Evolutionary conservation across 2,329 filamentous ascomycete genomes (phyloP), one percentile per base, ranked within the genome.

Genomic region (Cladosporium sp.): DNA sequence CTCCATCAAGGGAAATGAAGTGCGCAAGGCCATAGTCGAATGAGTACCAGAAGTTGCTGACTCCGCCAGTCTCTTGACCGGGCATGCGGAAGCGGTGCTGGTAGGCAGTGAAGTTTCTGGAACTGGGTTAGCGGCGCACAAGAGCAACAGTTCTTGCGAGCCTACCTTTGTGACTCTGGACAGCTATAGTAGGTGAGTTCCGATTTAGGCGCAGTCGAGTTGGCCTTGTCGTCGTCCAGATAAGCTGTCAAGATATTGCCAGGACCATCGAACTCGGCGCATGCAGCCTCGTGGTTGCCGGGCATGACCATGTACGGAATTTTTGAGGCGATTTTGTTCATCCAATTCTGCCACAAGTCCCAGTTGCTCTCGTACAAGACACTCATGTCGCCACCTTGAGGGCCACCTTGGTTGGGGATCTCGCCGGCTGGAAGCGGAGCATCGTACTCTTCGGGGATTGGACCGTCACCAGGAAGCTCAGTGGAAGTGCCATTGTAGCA

Each of bases 11-110:
- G 14, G 78, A 74, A 69, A 85, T 74, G 64, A 84, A 84, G 71
- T 85, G 83, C 2, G 80, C 81, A 44, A 84, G 77, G 36, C 83
- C 83, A 68, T 84, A 83, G 74, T 85, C 82, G 68, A 83, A 85
- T 2, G 81, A 83, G 80, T 80, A 70, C 83, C 83, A 84, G 71
- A 84, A 82, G 76, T 83, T 84, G 64, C 80, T 78, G 14, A 84
- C 80, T n/a, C 83, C 83, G 2, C 80, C 80, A 10, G 77, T 79
- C 67, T 83, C 80, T 1, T 69, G 67, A n/a, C 81, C 81, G 0
- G 82, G 81, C 80, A 84, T 84, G 61, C 79, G 78, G 78, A 85
- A 85, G 57, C 82, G 81, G 72, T 85, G 76, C 68, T 82, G 80
- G 73, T 77, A 84, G 5, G 80, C 80, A 14, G 82, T 84, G 73